Percentiles rank a stretch among this genome's conserved stretches.
phyloP scores from a whole-genome alignment of 768 basidiomycete genomes.

The Mycena rosella region DNA sequence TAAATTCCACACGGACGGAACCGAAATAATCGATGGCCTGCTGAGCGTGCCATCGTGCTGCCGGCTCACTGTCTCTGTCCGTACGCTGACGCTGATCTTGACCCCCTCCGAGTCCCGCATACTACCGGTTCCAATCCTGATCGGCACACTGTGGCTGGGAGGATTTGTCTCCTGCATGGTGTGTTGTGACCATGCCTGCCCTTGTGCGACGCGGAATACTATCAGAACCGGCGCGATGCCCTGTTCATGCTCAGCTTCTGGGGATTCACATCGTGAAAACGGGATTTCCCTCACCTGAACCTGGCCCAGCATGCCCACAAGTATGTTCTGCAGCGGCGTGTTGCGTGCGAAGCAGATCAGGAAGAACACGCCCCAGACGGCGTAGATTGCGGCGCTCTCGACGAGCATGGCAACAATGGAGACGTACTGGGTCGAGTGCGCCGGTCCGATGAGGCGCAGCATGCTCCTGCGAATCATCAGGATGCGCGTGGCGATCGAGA shows the following conservation, averaged over 20 bases:
- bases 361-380: not conserved
- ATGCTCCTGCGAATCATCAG: not conserved
- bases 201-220: not conserved
- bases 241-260: not conserved
- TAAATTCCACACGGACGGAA: too few relatives aligned
- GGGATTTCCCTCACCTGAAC: too few relatives aligned
- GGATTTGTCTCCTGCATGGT: too few relatives aligned
- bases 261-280: not conserved
- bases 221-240: not conserved
- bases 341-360: conserved; percentile 2
- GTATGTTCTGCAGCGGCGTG: not conserved
- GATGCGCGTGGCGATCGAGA: not conserved
- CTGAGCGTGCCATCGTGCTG: too few relatives aligned
- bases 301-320: not conserved
- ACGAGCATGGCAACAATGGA: not conserved
- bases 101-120: too few relatives aligned
- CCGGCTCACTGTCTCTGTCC: too few relatives aligned
- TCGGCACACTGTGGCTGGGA: too few relatives aligned
- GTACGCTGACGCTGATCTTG: too few relatives aligned
- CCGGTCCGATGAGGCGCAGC: too few relatives aligned
- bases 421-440: not conserved
- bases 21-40: too few relatives aligned
- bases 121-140: too few relatives aligned
- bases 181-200: not conserved
- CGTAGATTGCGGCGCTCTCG: not conserved